Evolutionary conservation across 2,329 filamentous ascomycete species (phyloP).

Genomic region (Apiospora sp.): DNA sequence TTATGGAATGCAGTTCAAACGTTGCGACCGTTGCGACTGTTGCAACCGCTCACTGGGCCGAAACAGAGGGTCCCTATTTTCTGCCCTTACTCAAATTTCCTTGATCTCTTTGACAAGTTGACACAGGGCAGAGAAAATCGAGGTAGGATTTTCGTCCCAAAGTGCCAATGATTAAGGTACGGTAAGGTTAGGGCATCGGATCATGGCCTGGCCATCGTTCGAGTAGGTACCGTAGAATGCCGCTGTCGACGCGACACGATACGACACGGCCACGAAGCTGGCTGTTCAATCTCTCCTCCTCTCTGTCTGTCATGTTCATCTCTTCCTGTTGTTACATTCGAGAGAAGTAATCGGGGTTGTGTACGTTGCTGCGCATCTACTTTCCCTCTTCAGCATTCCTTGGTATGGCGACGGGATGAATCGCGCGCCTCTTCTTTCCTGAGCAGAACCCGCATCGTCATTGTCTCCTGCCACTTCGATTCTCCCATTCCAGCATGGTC

Average conservation of each 20-base stretch:
- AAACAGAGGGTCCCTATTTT: constrained; percentile 5
- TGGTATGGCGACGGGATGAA: constrained; percentile 2
- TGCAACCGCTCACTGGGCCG: constrained; percentile 7
- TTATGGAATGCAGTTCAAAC: constrained; percentile 19
- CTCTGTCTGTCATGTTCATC: neutral
- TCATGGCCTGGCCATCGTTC: constrained; percentile 19
- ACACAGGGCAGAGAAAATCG: too few relatives aligned
- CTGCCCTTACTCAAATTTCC: neutral
- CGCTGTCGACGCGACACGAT: neutral
- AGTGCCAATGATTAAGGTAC: neutral
- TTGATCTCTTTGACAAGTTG: neutral
- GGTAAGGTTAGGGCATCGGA: neutral
- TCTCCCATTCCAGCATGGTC: constrained; percentile 3
- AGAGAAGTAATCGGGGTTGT: neutral
- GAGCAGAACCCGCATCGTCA: neutral
- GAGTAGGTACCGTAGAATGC: neutral
- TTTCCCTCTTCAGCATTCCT: constrained; percentile 1
- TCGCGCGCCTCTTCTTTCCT: neutral
- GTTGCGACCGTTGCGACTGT: constrained; percentile 4
- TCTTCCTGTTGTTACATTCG: neutral
- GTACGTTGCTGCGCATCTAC: constrained; percentile 16
- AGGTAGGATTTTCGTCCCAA: constrained; percentile 20
- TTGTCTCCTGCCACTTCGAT: neutral
- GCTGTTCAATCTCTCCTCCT: neutral
- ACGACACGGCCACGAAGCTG: neutral